phyloP scores from a whole-genome alignment of 2,329 filamentous ascomycete genomes.

The Fusarium longipes region DNA sequence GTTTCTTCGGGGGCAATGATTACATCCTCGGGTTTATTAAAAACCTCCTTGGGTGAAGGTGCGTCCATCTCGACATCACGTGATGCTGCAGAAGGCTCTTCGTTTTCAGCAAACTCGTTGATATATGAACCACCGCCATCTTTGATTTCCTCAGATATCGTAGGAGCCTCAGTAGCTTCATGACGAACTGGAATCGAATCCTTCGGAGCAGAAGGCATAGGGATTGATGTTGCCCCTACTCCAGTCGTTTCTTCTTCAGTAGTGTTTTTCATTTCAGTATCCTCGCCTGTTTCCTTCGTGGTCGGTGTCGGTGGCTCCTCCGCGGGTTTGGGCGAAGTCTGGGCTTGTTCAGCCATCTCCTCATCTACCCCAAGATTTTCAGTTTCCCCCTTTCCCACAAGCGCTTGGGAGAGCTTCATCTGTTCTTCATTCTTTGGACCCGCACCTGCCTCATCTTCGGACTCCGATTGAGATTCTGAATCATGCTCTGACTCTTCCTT shows the following conservation, averaged over 20 bases:
- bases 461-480: not conserved
- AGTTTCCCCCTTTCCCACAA: not conserved
- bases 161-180: not conserved
- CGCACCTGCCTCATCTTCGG: not conserved
- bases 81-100: constrained; percentile 10
- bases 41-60: constrained; percentile 3
- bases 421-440: not conserved
- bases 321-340: not conserved
- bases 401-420: not conserved
- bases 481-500: not conserved
- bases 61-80: constrained; percentile 19
- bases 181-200: constrained; percentile 18
- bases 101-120: constrained; percentile 1
- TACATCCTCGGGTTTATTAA: not conserved
- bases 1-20: not conserved
- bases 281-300: not conserved
- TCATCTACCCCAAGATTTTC: constrained; percentile 3
- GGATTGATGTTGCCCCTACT: not conserved
- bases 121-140: not conserved
- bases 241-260: not conserved
- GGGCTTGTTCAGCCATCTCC: constrained; percentile 2
- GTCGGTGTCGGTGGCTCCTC: not conserved
- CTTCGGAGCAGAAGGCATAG: not conserved
- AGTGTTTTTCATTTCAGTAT: not conserved
- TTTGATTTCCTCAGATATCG: not conserved